Conservation (phyloP, 176 grass and related monocot species). For the Paspalum vaginatum region DNA sequence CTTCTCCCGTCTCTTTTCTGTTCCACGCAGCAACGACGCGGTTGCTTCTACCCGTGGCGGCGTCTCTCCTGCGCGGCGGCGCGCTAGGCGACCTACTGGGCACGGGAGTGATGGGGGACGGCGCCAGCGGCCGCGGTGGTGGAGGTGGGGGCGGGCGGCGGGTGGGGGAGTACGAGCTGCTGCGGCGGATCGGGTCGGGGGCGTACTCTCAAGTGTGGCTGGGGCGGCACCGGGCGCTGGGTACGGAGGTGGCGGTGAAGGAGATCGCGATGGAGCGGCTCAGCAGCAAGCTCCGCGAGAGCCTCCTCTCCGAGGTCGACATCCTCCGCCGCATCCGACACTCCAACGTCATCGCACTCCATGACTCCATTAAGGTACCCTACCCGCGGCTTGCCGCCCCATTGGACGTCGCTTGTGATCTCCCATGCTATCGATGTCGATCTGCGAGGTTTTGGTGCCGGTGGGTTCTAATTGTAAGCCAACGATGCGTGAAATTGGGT, state of each 20-base stretch:
- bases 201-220: conserved; percentile 92
- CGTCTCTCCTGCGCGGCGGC: conserved; percentile 29
- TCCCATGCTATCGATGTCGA: conserved; percentile 9
- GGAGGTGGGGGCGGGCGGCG: conserved; percentile 25
- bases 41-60: conserved; percentile 58
- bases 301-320: conserved; percentile 89
- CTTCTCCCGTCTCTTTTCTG: conserved; percentile 4
- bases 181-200: conserved; percentile 70
- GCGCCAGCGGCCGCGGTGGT: conserved; percentile 8
- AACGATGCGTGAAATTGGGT: conserved; percentile 9
- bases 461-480: conserved; percentile 6
- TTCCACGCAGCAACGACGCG: conserved; percentile 50
- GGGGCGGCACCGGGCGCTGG: conserved; percentile 50
- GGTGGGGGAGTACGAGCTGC: conserved; percentile 82
- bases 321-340: conserved; percentile 80
- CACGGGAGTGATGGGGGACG: conserved; percentile 41
- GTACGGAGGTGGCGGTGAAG: conserved; percentile 85
- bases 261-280: conserved; percentile 86
- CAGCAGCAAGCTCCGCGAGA: conserved; percentile 83
- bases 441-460: conserved; percentile 24
- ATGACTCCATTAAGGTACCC: conserved; percentile 70
- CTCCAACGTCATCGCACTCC: conserved; percentile 85
- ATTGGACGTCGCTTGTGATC: background rate
- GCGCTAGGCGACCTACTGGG: background rate
- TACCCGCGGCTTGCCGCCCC: background rate